Percentiles rank a stretch among this genome's conserved stretches.
Conservation (phyloP, 257 asterid species). For the Striga asiatica region DNA sequence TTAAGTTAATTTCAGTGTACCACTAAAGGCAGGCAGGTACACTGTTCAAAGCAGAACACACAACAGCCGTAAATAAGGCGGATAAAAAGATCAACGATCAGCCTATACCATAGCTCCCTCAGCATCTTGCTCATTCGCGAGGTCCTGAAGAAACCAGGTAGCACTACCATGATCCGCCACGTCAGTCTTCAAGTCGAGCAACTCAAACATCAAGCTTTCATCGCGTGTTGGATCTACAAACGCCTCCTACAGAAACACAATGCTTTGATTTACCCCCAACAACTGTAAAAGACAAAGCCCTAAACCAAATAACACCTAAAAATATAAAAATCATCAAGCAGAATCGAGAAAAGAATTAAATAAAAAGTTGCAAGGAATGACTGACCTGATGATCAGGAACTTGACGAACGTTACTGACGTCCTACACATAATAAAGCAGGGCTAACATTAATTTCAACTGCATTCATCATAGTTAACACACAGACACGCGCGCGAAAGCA, state of each 20-base stretch:
- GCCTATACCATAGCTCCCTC: slow-evolving; percentile 50
- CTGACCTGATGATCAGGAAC: slow-evolving; percentile 96
- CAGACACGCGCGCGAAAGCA: background rate
- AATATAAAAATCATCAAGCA: background rate
- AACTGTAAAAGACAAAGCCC: background rate
- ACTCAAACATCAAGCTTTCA: too few species aligned
- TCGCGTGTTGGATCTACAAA: too few species aligned
- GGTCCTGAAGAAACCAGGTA: slow-evolving; percentile 88
- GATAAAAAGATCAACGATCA: background rate
- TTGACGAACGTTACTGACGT: slow-evolving; percentile 70
- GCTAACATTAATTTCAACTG: background rate
- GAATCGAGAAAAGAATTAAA: background rate
- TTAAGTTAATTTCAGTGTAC: too few species aligned
- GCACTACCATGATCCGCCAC: slow-evolving; percentile 81
- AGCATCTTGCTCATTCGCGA: slow-evolving; percentile 89
- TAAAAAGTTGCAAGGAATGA: background rate
- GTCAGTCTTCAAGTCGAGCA: slow-evolving; percentile 37
- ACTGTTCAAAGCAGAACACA: too few species aligned
- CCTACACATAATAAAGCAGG: slow-evolving; percentile 38
- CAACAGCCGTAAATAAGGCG: too few species aligned
- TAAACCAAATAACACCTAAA: background rate
- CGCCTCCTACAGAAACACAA: too few species aligned
- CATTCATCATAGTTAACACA: background rate
- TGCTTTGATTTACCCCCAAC: too few species aligned
- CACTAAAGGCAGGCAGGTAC: too few species aligned